Conservation (phyloP, 2,329 filamentous ascomycete genomes). For the Pseudocercospora cruenta region DNA sequence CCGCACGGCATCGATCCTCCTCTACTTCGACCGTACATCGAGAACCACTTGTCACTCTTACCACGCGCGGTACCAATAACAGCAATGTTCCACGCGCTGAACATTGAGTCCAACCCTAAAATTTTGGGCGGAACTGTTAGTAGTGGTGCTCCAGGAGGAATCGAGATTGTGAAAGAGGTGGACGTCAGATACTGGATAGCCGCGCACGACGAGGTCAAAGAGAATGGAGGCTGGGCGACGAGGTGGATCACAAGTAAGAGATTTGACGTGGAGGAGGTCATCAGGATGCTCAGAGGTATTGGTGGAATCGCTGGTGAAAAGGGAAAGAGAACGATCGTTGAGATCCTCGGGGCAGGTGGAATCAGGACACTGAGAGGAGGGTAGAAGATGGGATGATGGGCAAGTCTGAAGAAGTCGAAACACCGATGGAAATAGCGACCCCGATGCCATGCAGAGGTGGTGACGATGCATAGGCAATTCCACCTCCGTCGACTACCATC, state of each 20-base stretch:
- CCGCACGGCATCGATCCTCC: conserved; percentile 64
- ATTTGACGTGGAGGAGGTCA: conserved; percentile 53
- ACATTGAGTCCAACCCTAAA: conserved; percentile 62
- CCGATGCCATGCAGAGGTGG: too few relatives aligned
- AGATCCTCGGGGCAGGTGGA: conserved; percentile 16
- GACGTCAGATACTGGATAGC: conserved; percentile 63
- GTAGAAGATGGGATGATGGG: not conserved
- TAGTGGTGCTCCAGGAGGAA: conserved; percentile 60
- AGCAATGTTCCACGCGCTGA: conserved; percentile 67
- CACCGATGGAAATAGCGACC: too few relatives aligned
- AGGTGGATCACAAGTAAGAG: conserved; percentile 54
- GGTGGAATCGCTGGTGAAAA: conserved; percentile 12
- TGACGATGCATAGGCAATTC: too few relatives aligned
- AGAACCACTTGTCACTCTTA: conserved; percentile 57
- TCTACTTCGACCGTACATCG: conserved; percentile 59
- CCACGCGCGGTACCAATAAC: conserved; percentile 65
- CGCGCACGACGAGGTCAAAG: conserved; percentile 64
- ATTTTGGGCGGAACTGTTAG: conserved; percentile 64
- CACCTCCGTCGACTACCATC: too few relatives aligned
- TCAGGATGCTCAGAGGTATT: conserved; percentile 39
- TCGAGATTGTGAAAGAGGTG: conserved; percentile 59
- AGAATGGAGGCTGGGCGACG: conserved; percentile 57
- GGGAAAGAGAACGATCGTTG: conserved; percentile 21
- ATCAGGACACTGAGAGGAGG: conserved; percentile 2
- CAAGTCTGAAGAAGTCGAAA: too few relatives aligned